phyloP scores from a whole-genome alignment of 768 basidiomycete species.

The Naganishia kalamii region DNA sequence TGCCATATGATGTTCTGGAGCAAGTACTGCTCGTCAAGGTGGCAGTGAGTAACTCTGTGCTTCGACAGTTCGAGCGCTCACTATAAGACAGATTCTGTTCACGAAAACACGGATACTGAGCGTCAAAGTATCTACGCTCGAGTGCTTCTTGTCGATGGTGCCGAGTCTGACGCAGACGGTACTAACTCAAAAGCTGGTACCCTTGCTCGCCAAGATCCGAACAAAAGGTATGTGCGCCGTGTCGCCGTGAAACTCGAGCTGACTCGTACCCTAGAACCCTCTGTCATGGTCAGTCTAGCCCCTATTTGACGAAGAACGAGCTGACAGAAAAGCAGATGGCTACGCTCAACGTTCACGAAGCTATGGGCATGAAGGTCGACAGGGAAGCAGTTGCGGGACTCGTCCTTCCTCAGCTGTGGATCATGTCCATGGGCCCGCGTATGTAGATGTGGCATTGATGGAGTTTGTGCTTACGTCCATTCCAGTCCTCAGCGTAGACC shows the following conservation, averaged over 20 bases:
- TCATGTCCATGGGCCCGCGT: conserved; percentile 95
- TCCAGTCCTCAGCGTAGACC: conserved; percentile 51
- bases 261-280: conserved; percentile 57
- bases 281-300: conserved; percentile 66
- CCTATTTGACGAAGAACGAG: neutral
- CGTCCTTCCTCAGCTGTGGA: conserved; percentile 86
- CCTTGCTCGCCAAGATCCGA: conserved; percentile 84
- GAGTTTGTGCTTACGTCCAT: neutral
- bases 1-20: conserved; percentile 93
- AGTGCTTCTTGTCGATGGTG: conserved; percentile 45
- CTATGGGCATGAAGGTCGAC: conserved; percentile 92
- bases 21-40: conserved; percentile 83
- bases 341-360: conserved; percentile 81
- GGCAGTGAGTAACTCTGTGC: conserved; percentile 57
- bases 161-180: conserved; percentile 51
- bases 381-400: conserved; percentile 71
- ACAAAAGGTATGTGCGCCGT: conserved; percentile 56
- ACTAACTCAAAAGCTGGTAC: conserved; percentile 90
- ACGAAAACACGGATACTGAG: conserved; percentile 80
- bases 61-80: conserved; percentile 10
- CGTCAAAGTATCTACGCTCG: conserved; percentile 65
- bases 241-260: neutral
- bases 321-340: conserved; percentile 58
- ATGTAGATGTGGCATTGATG: conserved; percentile 40
- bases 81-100: conserved; percentile 66